These are phyloP conservation scores for Mycosphaerelloides madeirae DNA, from an alignment of 2,329 filamentous ascomycete genomes.

Conservation along the genomic window DNA sequence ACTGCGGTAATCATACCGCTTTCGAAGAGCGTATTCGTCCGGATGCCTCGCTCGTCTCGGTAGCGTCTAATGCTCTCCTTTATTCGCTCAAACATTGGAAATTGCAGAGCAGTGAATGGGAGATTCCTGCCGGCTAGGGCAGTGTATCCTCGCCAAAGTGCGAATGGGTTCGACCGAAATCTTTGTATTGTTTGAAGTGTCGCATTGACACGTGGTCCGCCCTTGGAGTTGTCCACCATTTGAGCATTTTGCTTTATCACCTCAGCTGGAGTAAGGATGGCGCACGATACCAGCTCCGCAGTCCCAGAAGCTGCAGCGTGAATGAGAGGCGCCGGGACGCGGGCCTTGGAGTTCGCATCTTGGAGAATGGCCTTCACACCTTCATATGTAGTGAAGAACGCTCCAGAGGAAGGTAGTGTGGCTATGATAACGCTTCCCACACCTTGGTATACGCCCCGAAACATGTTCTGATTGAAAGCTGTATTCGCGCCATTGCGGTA, in stretches of 20 bases:
- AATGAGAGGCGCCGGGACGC: conserved; percentile 63
- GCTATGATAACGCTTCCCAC: conserved; percentile 79
- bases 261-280: conserved; percentile 82
- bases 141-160: conserved; percentile 66
- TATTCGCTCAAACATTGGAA: conserved; percentile 76
- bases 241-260: conserved; percentile 93
- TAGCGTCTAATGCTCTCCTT: conserved; percentile 51
- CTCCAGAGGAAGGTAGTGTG: conserved; percentile 81
- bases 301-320: conserved; percentile 69
- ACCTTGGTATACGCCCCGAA: conserved; percentile 79
- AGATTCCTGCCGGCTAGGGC: conserved; percentile 77
- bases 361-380: conserved; percentile 62
- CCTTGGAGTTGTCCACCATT: conserved; percentile 56
- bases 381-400: conserved; percentile 91
- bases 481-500: conserved; percentile 57
- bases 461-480: conserved; percentile 52
- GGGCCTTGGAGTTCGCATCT: conserved; percentile 38
- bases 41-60: conserved; percentile 36
- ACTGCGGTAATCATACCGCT: conserved; percentile 66
- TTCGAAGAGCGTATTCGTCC: conserved; percentile 52
- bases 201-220: conserved; percentile 38
- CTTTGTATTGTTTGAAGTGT: conserved; percentile 54
- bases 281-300: conserved; percentile 78
- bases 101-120: conserved; percentile 83
- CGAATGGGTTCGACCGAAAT: conserved; percentile 54